Conservation (phyloP, 192 early-diverging fungal species). For the Piromyces finnis region DNA sequence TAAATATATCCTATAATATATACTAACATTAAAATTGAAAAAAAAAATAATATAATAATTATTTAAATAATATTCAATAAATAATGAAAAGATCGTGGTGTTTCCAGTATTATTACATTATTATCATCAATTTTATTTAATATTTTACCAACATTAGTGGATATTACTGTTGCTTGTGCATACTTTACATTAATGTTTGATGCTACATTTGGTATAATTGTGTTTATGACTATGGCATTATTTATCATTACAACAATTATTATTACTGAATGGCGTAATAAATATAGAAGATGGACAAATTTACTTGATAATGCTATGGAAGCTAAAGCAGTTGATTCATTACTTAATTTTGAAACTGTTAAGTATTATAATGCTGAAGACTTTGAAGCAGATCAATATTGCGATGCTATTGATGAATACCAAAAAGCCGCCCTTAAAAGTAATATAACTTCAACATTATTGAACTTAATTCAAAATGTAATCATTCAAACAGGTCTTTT, state of each 20-base stretch:
- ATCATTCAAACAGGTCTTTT: slow-evolving; percentile 73
- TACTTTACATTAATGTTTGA: slow-evolving; percentile 32
- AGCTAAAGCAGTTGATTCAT: slow-evolving; percentile 70
- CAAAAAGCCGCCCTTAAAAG: slow-evolving; percentile 75
- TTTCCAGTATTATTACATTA: slow-evolving; percentile 46
- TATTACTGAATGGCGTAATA: slow-evolving; percentile 75
- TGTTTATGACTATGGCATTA: slow-evolving; percentile 68
- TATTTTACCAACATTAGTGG: slow-evolving; percentile 70
- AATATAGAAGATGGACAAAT: slow-evolving; percentile 64
- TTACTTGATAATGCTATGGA: slow-evolving; percentile 71
- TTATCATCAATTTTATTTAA: slow-evolving; percentile 75
- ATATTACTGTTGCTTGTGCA: slow-evolving; percentile 66
- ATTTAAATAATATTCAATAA: too few species aligned
- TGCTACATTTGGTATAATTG: slow-evolving; percentile 59
- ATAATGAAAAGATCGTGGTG: slow-evolving; percentile 18
- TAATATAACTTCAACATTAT: slow-evolving; percentile 48
- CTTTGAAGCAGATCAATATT: slow-evolving; percentile 68
- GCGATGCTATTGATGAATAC: slow-evolving; percentile 53
- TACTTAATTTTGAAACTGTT: slow-evolving; percentile 97
- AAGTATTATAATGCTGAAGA: slow-evolving; percentile 89
- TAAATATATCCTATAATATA: too few species aligned
- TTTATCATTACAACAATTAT: slow-evolving; percentile 68
- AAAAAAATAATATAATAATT: neutral
- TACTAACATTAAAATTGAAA: too few species aligned
- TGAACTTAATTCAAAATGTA: slow-evolving; percentile 75